Conservation (phyloP, 345 rosid genomes). For the Camelina hispida region DNA sequence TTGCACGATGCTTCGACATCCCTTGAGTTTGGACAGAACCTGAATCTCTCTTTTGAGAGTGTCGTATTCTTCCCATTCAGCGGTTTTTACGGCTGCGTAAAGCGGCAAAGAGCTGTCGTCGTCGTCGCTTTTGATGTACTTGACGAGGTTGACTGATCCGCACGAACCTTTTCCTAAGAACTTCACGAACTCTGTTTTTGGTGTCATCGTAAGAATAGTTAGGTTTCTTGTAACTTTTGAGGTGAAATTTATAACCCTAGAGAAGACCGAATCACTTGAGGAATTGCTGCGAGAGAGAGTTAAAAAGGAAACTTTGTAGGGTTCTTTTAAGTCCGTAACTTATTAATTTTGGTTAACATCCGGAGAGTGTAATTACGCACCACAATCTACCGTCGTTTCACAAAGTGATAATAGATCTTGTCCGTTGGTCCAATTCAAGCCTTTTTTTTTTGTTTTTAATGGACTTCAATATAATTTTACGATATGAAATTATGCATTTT, state of each 20-base stretch:
- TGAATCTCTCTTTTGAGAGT: constrained; percentile 2
- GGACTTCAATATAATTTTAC: background rate
- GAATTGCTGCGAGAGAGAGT: background rate
- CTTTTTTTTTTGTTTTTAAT: background rate
- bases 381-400: background rate
- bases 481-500: background rate
- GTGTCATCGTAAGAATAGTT: background rate
- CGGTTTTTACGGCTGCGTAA: constrained; percentile 17
- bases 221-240: background rate
- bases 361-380: background rate
- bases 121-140: background rate
- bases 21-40: constrained; percentile 12
- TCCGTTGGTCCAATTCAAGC: background rate
- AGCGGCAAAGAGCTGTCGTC: background rate
- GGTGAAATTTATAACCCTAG: background rate
- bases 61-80: background rate
- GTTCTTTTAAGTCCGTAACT: background rate
- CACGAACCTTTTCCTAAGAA: background rate
- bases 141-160: constrained; percentile 22
- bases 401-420: background rate
- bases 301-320: background rate
- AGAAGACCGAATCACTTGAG: background rate
- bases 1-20: constrained; percentile 10
- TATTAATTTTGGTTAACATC: background rate
- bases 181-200: constrained; percentile 23